Conservation (phyloP, 148 eudicot genomes). For the Fallopia convolvulus region DNA sequence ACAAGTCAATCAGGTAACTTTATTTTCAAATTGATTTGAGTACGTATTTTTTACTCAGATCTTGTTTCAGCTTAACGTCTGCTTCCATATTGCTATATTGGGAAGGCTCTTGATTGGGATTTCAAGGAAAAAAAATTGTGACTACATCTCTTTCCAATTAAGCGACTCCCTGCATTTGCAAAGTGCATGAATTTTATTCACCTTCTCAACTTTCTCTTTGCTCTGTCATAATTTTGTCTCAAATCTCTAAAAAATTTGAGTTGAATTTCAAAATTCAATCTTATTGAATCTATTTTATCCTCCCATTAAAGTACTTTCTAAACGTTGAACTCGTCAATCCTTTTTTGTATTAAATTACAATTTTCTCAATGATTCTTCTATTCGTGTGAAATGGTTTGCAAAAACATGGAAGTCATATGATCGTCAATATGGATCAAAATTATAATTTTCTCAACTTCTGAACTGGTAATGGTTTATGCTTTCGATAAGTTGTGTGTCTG, state of each 20-base stretch:
- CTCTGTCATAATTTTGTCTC: not conserved
- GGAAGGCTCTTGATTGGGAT: not conserved
- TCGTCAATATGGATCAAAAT: not conserved
- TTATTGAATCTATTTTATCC: not conserved
- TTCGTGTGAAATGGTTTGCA: not conserved
- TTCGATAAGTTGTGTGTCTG: not conserved
- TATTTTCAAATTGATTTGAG: not conserved
- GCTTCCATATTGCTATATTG: not conserved
- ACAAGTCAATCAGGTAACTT: constrained; percentile 40
- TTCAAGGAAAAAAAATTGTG: not conserved
- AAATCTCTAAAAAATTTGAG: not conserved
- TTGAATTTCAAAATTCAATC: not conserved
- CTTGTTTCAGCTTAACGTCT: not conserved
- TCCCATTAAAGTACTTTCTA: not conserved
- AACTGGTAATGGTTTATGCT: not conserved
- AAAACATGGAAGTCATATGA: not conserved
- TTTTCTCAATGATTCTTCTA: too few relatives aligned
- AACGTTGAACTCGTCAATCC: too few relatives aligned
- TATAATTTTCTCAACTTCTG: not conserved
- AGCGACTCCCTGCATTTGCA: not conserved
- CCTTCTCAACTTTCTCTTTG: not conserved
- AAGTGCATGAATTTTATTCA: not conserved
- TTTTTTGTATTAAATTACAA: too few relatives aligned
- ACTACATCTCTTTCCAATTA: not conserved
- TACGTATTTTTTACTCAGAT: not conserved